Percentiles rank a stretch among this genome's conserved stretches.
phyloP scores from a whole-genome alignment of 2,329 filamentous ascomycete genomes.

The Fusarium pseudograminearum region DNA sequence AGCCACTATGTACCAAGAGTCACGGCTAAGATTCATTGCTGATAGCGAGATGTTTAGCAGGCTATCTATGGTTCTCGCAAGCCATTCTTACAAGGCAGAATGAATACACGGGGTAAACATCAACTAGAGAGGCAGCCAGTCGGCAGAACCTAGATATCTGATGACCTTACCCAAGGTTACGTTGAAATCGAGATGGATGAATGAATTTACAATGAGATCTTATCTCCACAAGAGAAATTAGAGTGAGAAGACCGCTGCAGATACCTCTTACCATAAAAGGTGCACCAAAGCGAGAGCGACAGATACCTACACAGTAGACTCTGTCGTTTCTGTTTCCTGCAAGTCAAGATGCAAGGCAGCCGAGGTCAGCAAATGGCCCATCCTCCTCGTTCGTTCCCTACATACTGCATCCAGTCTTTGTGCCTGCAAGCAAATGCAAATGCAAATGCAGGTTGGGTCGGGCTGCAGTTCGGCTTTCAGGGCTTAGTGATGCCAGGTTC shows the following conservation, averaged over 20 bases:
- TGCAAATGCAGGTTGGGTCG: constrained; percentile 43
- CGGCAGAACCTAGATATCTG: constrained; percentile 1
- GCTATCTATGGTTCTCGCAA: neutral
- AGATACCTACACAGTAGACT: neutral
- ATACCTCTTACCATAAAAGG: neutral
- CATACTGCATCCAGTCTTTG: constrained; percentile 22
- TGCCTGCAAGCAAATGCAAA: constrained; percentile 32
- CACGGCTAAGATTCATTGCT: neutral
- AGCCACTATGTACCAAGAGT: constrained; percentile 17
- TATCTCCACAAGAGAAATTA: neutral
- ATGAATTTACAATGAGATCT: neutral
- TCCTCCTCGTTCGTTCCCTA: constrained; percentile 13
- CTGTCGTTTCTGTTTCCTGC: constrained; percentile 17
- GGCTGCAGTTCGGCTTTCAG: constrained; percentile 37
- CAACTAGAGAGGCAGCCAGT: neutral
- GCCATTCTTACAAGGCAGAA: neutral
- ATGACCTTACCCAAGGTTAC: constrained; percentile 3
- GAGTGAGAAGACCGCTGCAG: neutral
- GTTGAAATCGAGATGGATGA: constrained; percentile 4
- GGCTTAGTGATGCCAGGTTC: constrained; percentile 23
- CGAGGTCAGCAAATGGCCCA: constrained; percentile 11
- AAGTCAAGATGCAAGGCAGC: constrained; percentile 17
- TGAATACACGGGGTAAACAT: constrained; percentile 17
- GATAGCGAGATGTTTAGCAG: constrained; percentile 15
- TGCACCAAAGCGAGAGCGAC: constrained; percentile 5